phyloP scores from a whole-genome alignment of 2,329 filamentous ascomycete genomes.

The Dichotomopilus funicola region DNA sequence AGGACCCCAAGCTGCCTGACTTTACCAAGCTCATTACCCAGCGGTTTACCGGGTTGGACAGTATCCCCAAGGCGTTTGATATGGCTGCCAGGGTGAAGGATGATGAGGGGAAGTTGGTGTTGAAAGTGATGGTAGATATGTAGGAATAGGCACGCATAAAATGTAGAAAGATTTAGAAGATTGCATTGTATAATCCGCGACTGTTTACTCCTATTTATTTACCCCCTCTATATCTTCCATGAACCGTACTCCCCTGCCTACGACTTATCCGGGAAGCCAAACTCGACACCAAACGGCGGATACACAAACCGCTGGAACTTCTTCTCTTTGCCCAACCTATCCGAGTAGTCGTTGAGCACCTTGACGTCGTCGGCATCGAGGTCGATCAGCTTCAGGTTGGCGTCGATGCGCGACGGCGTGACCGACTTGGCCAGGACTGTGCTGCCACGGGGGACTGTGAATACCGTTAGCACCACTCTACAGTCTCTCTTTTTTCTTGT shows the following conservation, averaged over 20 bases:
- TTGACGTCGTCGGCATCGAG: slow-evolving; percentile 58
- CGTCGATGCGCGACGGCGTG: slow-evolving; percentile 59
- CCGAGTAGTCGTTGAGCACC: slow-evolving; percentile 48
- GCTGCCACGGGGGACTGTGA: slow-evolving; percentile 56
- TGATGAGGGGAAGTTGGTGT: slow-evolving; percentile 59
- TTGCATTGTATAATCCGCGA: too few relatives aligned
- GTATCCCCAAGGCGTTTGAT: slow-evolving; percentile 60
- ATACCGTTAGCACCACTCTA: slow-evolving; percentile 2
- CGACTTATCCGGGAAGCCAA: slow-evolving; percentile 66
- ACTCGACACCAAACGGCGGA: slow-evolving; percentile 61
- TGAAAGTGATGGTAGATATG: slow-evolving; percentile 52
- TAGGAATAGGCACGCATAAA: neutral
- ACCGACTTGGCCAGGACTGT: slow-evolving; percentile 71
- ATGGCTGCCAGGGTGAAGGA: slow-evolving; percentile 68
- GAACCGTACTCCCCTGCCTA: neutral
- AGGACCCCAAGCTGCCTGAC: slow-evolving; percentile 50
- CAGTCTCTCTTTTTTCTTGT: neutral
- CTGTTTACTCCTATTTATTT: too few relatives aligned
- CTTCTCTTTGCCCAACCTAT: slow-evolving; percentile 41
- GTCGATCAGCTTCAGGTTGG: slow-evolving; percentile 61
- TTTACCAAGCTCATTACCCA: slow-evolving; percentile 66
- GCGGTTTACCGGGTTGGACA: slow-evolving; percentile 56
- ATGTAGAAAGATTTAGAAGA: too few relatives aligned
- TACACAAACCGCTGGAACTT: slow-evolving; percentile 59
- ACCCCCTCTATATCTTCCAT: neutral